Percentiles rank a stretch among this genome's conserved stretches.
These are phyloP conservation scores for Podaxis sp. DNA, from an alignment of 768 basidiomycete genomes.

Conservation along the genomic window DNA sequence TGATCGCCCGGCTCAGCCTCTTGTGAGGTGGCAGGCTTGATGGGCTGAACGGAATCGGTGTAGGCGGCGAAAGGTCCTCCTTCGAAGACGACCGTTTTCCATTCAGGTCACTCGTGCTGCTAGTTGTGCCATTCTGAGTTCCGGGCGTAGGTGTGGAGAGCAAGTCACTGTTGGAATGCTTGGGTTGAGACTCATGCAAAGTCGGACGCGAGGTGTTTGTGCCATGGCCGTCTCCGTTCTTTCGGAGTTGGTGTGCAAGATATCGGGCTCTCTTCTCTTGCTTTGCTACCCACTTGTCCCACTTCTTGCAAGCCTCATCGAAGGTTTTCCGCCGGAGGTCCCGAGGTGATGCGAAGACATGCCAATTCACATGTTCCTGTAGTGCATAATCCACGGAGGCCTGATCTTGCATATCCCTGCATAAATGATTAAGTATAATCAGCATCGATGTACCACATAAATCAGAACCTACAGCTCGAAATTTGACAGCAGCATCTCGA, in stretches of 20 bases:
- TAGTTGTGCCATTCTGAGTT: background rate
- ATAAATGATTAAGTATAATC: constrained; percentile 13
- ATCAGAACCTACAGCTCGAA: constrained; percentile 59
- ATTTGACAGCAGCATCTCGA: constrained; percentile 53
- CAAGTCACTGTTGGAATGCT: background rate
- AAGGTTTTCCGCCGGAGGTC: constrained; percentile 56
- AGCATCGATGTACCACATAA: background rate
- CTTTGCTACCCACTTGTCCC: constrained; percentile 48
- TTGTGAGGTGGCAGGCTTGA: constrained; percentile 28
- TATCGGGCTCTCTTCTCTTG: constrained; percentile 23
- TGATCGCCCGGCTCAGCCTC: constrained; percentile 52
- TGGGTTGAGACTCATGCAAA: background rate
- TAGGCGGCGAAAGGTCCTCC: constrained; percentile 9
- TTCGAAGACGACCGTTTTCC: constrained; percentile 12
- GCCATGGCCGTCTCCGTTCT: background rate
- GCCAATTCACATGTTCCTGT: constrained; percentile 52
- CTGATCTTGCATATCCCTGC: constrained; percentile 67
- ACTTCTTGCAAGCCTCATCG: constrained; percentile 56
- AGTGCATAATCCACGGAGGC: constrained; percentile 46
- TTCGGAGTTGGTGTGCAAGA: background rate
- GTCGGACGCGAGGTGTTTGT: background rate
- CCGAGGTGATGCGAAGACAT: constrained; percentile 35
- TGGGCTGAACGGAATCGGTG: constrained; percentile 15
- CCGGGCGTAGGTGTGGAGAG: background rate
- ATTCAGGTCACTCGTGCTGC: background rate